phyloP scores from a whole-genome alignment of 805 yeast genomes.

The Kluyveromyces starmeri region DNA sequence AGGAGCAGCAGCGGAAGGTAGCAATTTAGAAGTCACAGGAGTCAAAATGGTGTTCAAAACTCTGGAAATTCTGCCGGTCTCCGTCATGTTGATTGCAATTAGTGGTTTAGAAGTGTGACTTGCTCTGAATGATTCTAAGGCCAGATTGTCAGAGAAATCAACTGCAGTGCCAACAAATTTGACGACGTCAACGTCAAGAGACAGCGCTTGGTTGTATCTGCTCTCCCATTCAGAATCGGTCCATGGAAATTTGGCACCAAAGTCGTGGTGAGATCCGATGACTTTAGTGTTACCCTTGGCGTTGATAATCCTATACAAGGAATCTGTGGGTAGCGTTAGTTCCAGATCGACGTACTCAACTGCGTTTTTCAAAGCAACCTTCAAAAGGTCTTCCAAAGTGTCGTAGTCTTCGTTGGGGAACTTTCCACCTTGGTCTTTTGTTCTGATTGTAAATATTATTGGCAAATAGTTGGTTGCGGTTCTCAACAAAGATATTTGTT shows the following conservation, averaged over 20 bases:
- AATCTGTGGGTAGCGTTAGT: constrained; percentile 51
- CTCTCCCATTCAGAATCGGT: constrained; percentile 62
- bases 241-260: constrained; percentile 57
- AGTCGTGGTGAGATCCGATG: constrained; percentile 80
- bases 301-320: constrained; percentile 43
- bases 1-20: constrained; percentile 69
- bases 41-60: constrained; percentile 69
- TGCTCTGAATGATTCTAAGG: constrained; percentile 59
- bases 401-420: constrained; percentile 54
- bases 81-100: constrained; percentile 78
- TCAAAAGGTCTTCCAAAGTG: constrained; percentile 41
- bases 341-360: constrained; percentile 78
- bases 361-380: constrained; percentile 65
- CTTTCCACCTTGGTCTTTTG: constrained; percentile 71
- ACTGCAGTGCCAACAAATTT: constrained; percentile 79
- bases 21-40: constrained; percentile 68
- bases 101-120: constrained; percentile 49
- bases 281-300: constrained; percentile 55
- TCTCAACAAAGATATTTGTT: constrained; percentile 65
- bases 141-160: constrained; percentile 55
- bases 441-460: constrained; percentile 72
- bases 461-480: constrained; percentile 55
- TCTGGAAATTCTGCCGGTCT: constrained; percentile 66
- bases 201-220: constrained; percentile 57
- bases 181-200: constrained; percentile 60